phyloP scores from a whole-genome alignment of 1,139 yeast species.

The Diutina pseudorugosa region DNA sequence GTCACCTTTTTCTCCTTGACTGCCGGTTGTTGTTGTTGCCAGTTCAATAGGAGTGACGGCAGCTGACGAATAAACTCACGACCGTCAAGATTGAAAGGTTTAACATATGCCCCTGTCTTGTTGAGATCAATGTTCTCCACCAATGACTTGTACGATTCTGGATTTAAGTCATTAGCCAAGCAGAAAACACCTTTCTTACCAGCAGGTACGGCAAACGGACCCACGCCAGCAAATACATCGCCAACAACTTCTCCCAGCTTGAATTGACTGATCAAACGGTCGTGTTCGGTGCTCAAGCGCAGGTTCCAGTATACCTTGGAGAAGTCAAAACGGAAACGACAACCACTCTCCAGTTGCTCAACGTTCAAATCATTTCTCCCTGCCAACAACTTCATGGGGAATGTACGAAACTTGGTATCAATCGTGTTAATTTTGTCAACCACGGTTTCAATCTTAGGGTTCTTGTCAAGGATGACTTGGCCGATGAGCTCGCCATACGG shows the following conservation, averaged over 20 bases:
- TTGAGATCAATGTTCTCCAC: conserved; percentile 52
- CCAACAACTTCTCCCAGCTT: conserved; percentile 61
- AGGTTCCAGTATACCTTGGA: conserved; percentile 97
- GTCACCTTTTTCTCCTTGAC: conserved; percentile 18
- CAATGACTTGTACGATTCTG: conserved; percentile 67
- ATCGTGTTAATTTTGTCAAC: conserved; percentile 90
- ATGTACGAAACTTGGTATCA: conserved; percentile 80
- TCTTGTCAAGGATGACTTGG: conserved; percentile 82
- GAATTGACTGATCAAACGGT: conserved; percentile 55
- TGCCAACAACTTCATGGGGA: conserved; percentile 87
- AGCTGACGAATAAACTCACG: conserved; percentile 62
- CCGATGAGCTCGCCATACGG: conserved; percentile 79
- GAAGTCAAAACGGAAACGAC: conserved; percentile 79
- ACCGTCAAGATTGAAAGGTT: conserved; percentile 68
- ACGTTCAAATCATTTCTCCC: conserved; percentile 67
- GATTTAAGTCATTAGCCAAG: conserved; percentile 88
- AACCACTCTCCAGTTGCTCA: conserved; percentile 81
- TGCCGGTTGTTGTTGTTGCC: conserved; percentile 14
- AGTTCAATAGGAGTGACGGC: conserved; percentile 34
- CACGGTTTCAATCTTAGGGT: conserved; percentile 67
- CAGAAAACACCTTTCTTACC: conserved; percentile 74
- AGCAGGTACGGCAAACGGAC: conserved; percentile 96
- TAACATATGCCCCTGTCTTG: conserved; percentile 49
- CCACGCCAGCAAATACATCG: conserved; percentile 98
- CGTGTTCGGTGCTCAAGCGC: conserved; percentile 88